Base-by-base conservation (phyloP, 345 rosid species). In the Carallia brachiata region DNA sequence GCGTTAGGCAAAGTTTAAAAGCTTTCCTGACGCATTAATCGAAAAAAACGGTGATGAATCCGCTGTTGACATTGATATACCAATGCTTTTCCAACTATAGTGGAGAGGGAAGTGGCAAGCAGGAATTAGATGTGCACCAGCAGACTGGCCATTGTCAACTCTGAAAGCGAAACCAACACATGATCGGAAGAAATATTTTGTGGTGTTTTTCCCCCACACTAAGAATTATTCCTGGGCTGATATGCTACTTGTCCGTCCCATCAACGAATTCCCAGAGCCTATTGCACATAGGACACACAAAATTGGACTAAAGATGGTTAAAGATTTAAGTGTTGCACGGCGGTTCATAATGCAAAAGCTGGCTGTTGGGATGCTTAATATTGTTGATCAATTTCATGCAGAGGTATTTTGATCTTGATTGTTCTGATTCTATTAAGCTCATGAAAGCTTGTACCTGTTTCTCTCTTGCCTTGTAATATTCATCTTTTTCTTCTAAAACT, bases 51-150 rank as follows among this genome's bases (percentile, higher is more conserved):
- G 34, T 53, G 66, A 52, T 61, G 68, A 52, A 68, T 68, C 55
- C 75, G 52, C 57, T 69, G 66, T 47, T 65, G 61, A 27, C 54
- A 34, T 67, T 71, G 54, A 39, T 63, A 32, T 28, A 40, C 47
- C 68, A 80, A 5, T 71, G 63, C 65, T 68, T 74, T 67, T 67
- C 69, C 82, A 75, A 82, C 68, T 80, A 61, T 66, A 95, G 98
- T 95, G 97, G 99, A 89, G 99, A 82, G 99, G 98, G 40, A 90
- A 79, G 84, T 96, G 99, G 99, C 94, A 89, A 40, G 93, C 93
- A 30, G 98, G 98, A 82, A 90, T 96, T 66, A 84, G 88, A 81
- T 96, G 99, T 70, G 92, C 91, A 44, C 91, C 86, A 75, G 91
- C 92, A 15, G 98, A 92, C 84, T 89, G 98, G 88, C 98, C 99